Percentiles rank a stretch among this genome's conserved stretches.
Evolutionary conservation across 768 basidiomycete genomes (phyloP).

Genomic region (Amyloporia xantha): DNA sequence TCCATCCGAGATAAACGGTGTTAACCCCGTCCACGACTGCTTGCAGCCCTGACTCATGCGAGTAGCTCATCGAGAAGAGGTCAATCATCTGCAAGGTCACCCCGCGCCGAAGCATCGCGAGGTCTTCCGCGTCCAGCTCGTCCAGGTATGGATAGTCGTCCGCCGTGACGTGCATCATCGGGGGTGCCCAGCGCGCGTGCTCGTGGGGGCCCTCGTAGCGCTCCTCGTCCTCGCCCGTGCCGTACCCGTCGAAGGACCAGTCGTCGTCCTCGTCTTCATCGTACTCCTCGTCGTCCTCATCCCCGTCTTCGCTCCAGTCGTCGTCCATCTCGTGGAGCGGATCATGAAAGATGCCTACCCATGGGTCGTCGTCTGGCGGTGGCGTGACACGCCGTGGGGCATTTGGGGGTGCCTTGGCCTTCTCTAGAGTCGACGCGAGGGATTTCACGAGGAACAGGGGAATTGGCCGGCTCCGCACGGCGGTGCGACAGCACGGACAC

Average conservation of each 20-base stretch:
- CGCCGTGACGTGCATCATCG: constrained; percentile 30
- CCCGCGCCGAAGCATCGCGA: constrained; percentile 50
- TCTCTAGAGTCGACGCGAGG: constrained; percentile 42
- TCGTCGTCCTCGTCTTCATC: constrained; percentile 25
- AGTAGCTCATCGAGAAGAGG: constrained; percentile 48
- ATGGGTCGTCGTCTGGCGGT: constrained; percentile 47
- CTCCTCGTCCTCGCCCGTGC: constrained; percentile 22
- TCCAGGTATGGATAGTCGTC: constrained; percentile 30
- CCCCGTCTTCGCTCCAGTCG: constrained; percentile 20
- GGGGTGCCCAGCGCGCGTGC: constrained; percentile 54
- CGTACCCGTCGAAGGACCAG: constrained; percentile 23
- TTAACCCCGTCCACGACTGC: constrained; percentile 33
- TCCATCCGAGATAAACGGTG: constrained; percentile 63
- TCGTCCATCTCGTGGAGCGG: constrained; percentile 26
- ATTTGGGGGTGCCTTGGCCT: constrained; percentile 29
- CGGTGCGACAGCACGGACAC: constrained; percentile 65
- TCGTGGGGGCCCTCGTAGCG: constrained; percentile 35
- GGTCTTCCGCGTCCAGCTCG: constrained; percentile 27
- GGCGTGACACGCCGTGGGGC: constrained; percentile 17
- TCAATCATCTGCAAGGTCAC: constrained; percentile 54
- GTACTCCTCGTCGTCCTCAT: constrained; percentile 24
- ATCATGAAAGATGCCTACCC: constrained; percentile 61
- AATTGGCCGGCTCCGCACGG: constrained; percentile 50
- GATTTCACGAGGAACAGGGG: constrained; percentile 66
- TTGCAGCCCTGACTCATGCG: constrained; percentile 46